Conservation (phyloP, 768 basidiomycete species). For the Mycena olivaceomarginata region DNA sequence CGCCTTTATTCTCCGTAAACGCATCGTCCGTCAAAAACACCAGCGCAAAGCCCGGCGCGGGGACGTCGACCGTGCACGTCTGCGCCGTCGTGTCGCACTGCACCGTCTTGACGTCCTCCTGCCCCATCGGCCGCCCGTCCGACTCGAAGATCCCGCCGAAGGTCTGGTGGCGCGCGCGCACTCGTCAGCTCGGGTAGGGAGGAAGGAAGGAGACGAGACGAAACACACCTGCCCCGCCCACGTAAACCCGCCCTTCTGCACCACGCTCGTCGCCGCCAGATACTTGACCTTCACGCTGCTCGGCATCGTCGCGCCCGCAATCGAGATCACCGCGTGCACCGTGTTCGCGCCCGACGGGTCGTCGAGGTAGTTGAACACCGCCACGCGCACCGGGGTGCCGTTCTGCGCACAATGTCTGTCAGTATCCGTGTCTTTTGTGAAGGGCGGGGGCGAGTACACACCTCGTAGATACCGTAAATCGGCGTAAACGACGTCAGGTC, state of each 20-base stretch:
- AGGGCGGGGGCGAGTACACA: too few species aligned
- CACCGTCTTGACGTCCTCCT: neutral
- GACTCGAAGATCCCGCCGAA: neutral
- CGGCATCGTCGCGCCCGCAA: neutral
- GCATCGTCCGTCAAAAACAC: conserved; percentile 77
- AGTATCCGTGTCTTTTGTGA: too few species aligned
- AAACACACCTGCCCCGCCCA: neutral
- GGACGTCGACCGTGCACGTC: conserved; percentile 71
- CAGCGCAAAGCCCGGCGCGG: conserved; percentile 84
- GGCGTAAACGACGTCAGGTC: conserved; percentile 61
- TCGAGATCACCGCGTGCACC: neutral
- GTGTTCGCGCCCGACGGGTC: conserved; percentile 59
- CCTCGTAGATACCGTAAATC: conserved; percentile 59
- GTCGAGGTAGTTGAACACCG: conserved; percentile 68
- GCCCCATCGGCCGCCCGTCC: neutral
- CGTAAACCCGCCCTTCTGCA: neutral
- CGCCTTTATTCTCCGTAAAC: conserved; percentile 47
- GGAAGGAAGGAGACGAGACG: too few species aligned
- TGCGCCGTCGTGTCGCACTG: neutral
- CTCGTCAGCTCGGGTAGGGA: neutral
- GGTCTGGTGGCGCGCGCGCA: neutral
- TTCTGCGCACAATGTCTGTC: neutral
- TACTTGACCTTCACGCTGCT: neutral
- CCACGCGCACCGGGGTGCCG: conserved; percentile 57
- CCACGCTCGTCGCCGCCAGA: neutral